Evolutionary conservation across 2,329 filamentous ascomycete species (phyloP), one percentile per base, ranked within the genome.

Genomic region (Neopestalotiopsis sp.): DNA sequence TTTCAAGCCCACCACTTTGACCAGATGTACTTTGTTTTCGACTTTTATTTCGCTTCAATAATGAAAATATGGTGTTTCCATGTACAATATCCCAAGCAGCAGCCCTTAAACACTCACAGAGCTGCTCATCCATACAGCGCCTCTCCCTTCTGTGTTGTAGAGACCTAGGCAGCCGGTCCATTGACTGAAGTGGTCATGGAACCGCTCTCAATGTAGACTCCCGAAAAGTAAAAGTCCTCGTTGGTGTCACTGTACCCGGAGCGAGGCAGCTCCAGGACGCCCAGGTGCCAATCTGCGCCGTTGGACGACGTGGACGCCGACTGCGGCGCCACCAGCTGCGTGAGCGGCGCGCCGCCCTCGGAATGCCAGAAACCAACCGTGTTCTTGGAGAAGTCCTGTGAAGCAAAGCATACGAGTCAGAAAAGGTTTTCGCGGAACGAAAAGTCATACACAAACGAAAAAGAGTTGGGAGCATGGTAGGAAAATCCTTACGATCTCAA

Each of bases 211-310:
- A 94, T 84, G 74, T 92, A 94, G 7, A 92, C 89, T 17, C 91
- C 91, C 2, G 88, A 91, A 81, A 92, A 94, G 78, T 88, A 93
- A 84, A 91, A 91, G 77, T 93, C 91, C 82, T 93, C 91, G 42
- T 78, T 83, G 2, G 76, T 78, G 61, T 89, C 86, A 60, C 84
- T 79, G 68, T 87, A 86, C 0, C 89, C 88, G 14, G 82, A 81
- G 30, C 88, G 84, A 17, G 90, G 88, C 67, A 93, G 83, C 72
- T 92, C 88, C 62, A 93, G 84, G 34, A 92, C 87, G 68, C 91
- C 91, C 30, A 94, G 80, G 79, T 94, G 92, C 90, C 65, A 94
- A 76, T 94, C 91, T 2, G 85, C 86, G 45, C 90, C 91, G 77
- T 93, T 91, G 60, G 65, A 67, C 45, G 66, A 68, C 9, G 65